phyloP scores from a whole-genome alignment of 805 yeast genomes.

The Saccharomyces jurei region DNA sequence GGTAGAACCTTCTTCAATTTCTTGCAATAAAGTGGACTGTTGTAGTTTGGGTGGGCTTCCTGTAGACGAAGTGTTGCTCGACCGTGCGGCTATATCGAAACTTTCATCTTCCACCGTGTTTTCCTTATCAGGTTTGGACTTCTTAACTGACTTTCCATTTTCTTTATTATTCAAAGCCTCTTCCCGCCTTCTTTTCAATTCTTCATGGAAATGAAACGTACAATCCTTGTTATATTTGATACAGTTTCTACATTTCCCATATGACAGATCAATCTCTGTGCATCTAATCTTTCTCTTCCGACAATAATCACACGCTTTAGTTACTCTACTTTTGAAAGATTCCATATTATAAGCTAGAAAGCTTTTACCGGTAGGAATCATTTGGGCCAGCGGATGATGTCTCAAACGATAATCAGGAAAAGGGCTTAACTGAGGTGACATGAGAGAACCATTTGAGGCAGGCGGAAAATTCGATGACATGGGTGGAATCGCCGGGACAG shows the following conservation, averaged over 20 bases:
- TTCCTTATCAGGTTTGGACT: not conserved
- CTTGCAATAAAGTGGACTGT: not conserved
- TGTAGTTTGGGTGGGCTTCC: not conserved
- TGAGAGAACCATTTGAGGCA: not conserved
- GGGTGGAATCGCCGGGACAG: not conserved
- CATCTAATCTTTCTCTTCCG: slow-evolving; percentile 18
- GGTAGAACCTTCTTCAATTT: not conserved
- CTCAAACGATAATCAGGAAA: not conserved
- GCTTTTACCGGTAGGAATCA: not conserved
- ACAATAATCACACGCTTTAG: slow-evolving; percentile 20
- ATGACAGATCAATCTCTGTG: slow-evolving; percentile 8
- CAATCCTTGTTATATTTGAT: slow-evolving; percentile 11
- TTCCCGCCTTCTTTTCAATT: slow-evolving; percentile 6
- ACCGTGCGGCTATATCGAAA: not conserved
- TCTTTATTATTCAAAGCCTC: not conserved
- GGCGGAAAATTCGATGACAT: not conserved
- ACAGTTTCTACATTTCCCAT: slow-evolving; percentile 15
- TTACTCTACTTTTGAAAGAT: slow-evolving; percentile 8
- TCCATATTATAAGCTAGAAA: not conserved
- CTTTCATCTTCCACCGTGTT: not conserved
- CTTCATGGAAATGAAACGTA: slow-evolving; percentile 15
- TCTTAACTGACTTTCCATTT: not conserved
- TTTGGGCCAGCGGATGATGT: not conserved
- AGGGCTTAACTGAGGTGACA: not conserved
- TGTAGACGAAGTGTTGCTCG: not conserved